These are phyloP conservation scores for Urostyla sp. DNA, from an alignment of 73 alveolate genomes.

Conservation along the genomic window DNA sequence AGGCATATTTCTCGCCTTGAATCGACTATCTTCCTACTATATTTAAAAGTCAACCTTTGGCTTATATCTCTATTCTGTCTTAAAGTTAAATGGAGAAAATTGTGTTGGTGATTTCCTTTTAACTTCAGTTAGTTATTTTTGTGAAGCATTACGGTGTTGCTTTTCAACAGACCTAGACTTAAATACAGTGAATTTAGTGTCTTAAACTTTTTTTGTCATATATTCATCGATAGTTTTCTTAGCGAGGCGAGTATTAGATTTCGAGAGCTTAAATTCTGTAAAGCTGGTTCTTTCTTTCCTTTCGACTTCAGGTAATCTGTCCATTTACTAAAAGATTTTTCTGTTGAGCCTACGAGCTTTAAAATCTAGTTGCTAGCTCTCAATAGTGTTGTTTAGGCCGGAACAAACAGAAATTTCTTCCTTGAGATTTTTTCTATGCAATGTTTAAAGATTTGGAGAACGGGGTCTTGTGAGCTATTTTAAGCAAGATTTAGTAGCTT, in stretches of 20 bases:
- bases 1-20: constrained; percentile 55
- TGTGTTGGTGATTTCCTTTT: constrained; percentile 22
- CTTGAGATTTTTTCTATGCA: constrained; percentile 33
- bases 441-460: constrained; percentile 22
- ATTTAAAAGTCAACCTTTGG: neutral
- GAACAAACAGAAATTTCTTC: constrained; percentile 19
- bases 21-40: neutral
- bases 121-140: neutral
- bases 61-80: constrained; percentile 22
- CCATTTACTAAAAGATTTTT: constrained; percentile 23
- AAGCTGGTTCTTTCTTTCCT: constrained; percentile 5
- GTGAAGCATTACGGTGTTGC: neutral
- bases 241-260: constrained; percentile 23
- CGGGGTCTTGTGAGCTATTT: constrained; percentile 7
- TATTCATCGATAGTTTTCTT: constrained; percentile 30
- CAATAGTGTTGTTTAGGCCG: constrained; percentile 1
- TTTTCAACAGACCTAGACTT: constrained; percentile 33
- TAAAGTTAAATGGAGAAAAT: constrained; percentile 34
- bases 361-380: neutral
- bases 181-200: neutral
- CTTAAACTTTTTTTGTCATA: constrained; percentile 21
- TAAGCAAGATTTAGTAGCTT: neutral
- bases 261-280: constrained; percentile 47
- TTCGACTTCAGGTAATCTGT: constrained; percentile 8
- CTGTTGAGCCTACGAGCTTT: constrained; percentile 38